A percentile compares a stretch with the other conserved stretches of the same genome.
phyloP scores from a whole-genome alignment of 2,329 filamentous ascomycete genomes.

The Monosporascus sp. region DNA sequence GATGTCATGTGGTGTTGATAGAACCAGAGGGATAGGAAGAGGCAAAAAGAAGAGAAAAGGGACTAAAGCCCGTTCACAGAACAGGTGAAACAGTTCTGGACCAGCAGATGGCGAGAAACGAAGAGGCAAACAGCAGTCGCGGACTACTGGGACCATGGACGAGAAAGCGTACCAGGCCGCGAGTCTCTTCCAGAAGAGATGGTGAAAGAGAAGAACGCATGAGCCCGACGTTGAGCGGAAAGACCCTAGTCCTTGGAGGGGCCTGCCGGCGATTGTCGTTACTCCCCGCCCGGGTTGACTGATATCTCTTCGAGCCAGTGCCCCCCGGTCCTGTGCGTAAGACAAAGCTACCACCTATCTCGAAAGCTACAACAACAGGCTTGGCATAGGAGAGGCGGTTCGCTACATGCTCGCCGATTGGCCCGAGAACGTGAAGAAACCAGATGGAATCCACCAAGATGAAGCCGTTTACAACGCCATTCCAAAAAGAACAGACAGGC shows the following conservation, averaged over 20 bases:
- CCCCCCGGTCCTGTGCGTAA: conserved; percentile 22
- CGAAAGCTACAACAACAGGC: conserved; percentile 2
- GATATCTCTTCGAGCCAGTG: conserved; percentile 25
- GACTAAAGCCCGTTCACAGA: conserved; percentile 32
- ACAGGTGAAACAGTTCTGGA: conserved; percentile 41
- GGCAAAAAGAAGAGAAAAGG: conserved; percentile 20
- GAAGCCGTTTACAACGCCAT: conserved; percentile 11
- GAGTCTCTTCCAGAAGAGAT: conserved; percentile 27
- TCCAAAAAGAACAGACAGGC: conserved; percentile 3
- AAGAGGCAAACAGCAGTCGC: conserved; percentile 21
- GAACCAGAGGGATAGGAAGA: conserved; percentile 17
- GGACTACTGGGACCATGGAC: conserved; percentile 22
- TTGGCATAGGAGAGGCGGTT: conserved; percentile 3
- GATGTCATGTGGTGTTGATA: background rate
- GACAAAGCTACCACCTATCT: conserved; percentile 16
- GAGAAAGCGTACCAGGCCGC: conserved; percentile 25
- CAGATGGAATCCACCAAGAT: conserved; percentile 11
- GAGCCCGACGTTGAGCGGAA: conserved; percentile 13
- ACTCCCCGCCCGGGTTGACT: conserved; percentile 26
- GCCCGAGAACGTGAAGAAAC: conserved; percentile 8
- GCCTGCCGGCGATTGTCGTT: conserved; percentile 12
- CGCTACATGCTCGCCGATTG: conserved; percentile 11
- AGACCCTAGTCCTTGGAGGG: conserved; percentile 18
- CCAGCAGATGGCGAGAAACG: conserved; percentile 32
- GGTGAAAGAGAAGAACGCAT: conserved; percentile 22